phyloP scores from a whole-genome alignment of 352 stramenopile genomes.

The Phytophthora sojae region DNA sequence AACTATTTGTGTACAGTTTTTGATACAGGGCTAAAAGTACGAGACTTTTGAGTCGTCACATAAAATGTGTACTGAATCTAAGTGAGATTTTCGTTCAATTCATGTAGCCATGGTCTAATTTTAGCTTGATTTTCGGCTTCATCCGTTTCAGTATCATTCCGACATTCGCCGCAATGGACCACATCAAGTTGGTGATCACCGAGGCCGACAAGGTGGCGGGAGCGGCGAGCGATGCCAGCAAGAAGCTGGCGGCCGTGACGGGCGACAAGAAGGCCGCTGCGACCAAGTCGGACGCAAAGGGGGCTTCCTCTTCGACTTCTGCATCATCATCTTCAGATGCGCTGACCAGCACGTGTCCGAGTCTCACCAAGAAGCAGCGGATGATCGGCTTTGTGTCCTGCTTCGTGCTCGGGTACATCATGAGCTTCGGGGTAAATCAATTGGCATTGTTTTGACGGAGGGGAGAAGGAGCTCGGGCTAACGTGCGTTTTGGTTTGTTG shows the following conservation, averaged over 20 bases:
- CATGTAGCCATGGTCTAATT: neutral
- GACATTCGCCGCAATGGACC: slow-evolving; percentile 55
- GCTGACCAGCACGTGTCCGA: slow-evolving; percentile 65
- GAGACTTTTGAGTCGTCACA: neutral
- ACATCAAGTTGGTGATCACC: slow-evolving; percentile 81
- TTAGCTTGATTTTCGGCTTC: slow-evolving; percentile 13
- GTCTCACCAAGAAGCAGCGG: slow-evolving; percentile 74
- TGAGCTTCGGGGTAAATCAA: slow-evolving; percentile 78
- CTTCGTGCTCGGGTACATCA: slow-evolving; percentile 83
- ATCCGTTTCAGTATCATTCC: slow-evolving; percentile 33
- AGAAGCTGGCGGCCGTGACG: slow-evolving; percentile 44
- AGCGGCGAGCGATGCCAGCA: slow-evolving; percentile 40
- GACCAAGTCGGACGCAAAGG: slow-evolving; percentile 7
- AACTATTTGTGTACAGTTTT: neutral
- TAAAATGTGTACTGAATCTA: neutral
- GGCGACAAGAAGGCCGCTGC: slow-evolving; percentile 33
- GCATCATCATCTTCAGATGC: slow-evolving; percentile 45
- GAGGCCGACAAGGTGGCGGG: slow-evolving; percentile 54
- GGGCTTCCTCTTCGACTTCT: slow-evolving; percentile 9
- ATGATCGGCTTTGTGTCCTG: slow-evolving; percentile 78
- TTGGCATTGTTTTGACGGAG: neutral
- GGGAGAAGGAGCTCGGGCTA: slow-evolving; percentile 11
- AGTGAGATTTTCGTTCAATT: neutral
- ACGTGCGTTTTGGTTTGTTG: too few relatives aligned
- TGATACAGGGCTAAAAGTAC: neutral